Conservation (phyloP, 495 filamentous ascomycete species). For the Neurospora cerealis region DNA sequence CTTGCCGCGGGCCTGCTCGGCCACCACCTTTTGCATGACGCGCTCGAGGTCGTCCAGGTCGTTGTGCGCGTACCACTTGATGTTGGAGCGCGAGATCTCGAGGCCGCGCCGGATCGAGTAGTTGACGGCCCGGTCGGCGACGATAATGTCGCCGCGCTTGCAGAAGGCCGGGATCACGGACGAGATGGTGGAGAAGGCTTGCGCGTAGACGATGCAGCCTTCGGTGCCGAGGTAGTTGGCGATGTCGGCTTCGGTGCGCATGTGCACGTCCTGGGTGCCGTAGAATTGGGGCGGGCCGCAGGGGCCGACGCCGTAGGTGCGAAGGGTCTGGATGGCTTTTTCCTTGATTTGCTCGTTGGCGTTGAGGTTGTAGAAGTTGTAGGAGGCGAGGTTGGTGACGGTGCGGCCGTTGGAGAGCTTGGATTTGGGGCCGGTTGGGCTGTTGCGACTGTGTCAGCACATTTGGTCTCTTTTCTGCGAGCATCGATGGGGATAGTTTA, state of each 20-base stretch:
- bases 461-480: background rate
- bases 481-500: slow-evolving; percentile 24
- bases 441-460: slow-evolving; percentile 18
- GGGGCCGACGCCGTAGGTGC: slow-evolving; percentile 90
- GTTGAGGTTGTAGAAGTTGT: slow-evolving; percentile 96
- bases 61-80: slow-evolving; percentile 93
- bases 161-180: slow-evolving; percentile 92
- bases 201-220: slow-evolving; percentile 86
- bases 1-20: slow-evolving; percentile 74
- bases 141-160: slow-evolving; percentile 95
- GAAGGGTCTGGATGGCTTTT: slow-evolving; percentile 84
- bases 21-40: slow-evolving; percentile 73
- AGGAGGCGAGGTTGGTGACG: slow-evolving; percentile 84
- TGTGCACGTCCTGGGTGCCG: slow-evolving; percentile 95
- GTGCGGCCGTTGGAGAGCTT: slow-evolving; percentile 85
- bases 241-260: slow-evolving; percentile 92
- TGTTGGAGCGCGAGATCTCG: slow-evolving; percentile 81
- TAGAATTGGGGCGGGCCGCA: slow-evolving; percentile 97
- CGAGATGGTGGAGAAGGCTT: slow-evolving; percentile 89
- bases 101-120: slow-evolving; percentile 90
- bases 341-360: slow-evolving; percentile 86
- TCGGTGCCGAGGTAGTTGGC: slow-evolving; percentile 77
- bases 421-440: slow-evolving; percentile 79
- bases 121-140: slow-evolving; percentile 91
- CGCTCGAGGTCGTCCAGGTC: slow-evolving; percentile 88